These are phyloP conservation scores for Penicillium sp. DNA, from an alignment of 2,329 filamentous ascomycete species.

Conservation along the genomic window DNA sequence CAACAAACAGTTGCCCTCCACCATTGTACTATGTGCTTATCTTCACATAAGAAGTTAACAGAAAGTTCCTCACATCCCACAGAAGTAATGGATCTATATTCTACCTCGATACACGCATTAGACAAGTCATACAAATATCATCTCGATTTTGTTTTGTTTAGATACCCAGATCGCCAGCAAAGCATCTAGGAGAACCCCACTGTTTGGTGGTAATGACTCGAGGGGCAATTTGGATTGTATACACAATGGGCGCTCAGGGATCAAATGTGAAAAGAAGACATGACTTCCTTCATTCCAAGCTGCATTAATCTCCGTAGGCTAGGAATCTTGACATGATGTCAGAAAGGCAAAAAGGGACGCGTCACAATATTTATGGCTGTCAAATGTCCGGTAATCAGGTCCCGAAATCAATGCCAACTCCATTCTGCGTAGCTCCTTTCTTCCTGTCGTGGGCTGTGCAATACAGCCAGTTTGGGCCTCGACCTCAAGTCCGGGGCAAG, in stretches of 20 bases:
- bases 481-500: neutral
- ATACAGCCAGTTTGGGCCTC: neutral
- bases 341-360: neutral
- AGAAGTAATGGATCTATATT: no score
- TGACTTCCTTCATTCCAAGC: constrained; percentile 18
- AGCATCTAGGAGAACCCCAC: neutral
- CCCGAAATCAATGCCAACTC: neutral
- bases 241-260: neutral
- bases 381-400: neutral
- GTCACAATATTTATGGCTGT: neutral
- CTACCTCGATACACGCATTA: neutral
- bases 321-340: constrained; percentile 18
- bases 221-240: constrained; percentile 1
- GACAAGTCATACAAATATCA: no score
- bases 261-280: constrained; percentile 6
- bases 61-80: rapidly evolving
- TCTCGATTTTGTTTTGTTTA: no score
- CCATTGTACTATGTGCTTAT: no score
- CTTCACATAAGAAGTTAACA: neutral
- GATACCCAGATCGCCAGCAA: neutral
- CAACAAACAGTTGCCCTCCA: neutral
- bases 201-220: neutral
- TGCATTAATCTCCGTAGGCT: constrained; percentile 14
- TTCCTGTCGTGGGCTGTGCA: neutral
- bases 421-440: neutral